A percentile compares a stretch with the other conserved stretches of the same genome.
Conservation (phyloP, 1,284 basidiomycete genomes). For the Ganoderma lucidum region DNA sequence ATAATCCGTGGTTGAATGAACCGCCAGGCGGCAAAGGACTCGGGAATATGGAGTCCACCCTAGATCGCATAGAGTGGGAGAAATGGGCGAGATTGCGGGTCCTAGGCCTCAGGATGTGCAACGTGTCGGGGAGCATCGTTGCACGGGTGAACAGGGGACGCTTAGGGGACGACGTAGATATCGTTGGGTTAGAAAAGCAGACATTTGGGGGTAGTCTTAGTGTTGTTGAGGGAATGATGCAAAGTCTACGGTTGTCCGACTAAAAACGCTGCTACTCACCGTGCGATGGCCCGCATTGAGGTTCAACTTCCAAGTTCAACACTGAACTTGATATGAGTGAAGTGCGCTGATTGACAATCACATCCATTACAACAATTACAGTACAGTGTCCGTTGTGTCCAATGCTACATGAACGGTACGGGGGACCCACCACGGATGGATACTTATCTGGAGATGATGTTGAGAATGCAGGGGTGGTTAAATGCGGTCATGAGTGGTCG, state of each 20-base stretch:
- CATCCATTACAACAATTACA: conserved; percentile 12
- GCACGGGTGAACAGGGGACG: conserved; percentile 61
- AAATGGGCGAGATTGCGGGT: conserved; percentile 58
- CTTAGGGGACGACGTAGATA: conserved; percentile 63
- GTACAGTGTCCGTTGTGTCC: conserved; percentile 6
- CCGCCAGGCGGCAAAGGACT: conserved; percentile 31
- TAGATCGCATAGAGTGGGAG: conserved; percentile 63
- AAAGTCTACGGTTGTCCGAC: conserved; percentile 23
- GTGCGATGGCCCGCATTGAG: not conserved
- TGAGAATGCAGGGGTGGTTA: not conserved
- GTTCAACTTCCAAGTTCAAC: not conserved
- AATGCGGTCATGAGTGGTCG: not conserved
- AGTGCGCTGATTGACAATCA: not conserved
- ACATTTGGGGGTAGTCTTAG: conserved; percentile 17
- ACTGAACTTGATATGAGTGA: not conserved
- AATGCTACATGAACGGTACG: not conserved
- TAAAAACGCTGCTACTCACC: not conserved
- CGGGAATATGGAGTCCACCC: conserved; percentile 44
- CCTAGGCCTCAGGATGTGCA: conserved; percentile 62
- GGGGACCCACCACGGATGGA: not conserved
- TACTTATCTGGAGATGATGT: not conserved
- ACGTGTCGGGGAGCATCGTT: conserved; percentile 49
- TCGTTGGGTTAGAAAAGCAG: conserved; percentile 48
- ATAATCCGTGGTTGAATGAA: conserved; percentile 63
- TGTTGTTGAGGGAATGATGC: conserved; percentile 27